These are phyloP conservation scores for Fusarium albosuccineum DNA, from an alignment of 2,329 filamentous ascomycete genomes.

Conservation along the genomic window DNA sequence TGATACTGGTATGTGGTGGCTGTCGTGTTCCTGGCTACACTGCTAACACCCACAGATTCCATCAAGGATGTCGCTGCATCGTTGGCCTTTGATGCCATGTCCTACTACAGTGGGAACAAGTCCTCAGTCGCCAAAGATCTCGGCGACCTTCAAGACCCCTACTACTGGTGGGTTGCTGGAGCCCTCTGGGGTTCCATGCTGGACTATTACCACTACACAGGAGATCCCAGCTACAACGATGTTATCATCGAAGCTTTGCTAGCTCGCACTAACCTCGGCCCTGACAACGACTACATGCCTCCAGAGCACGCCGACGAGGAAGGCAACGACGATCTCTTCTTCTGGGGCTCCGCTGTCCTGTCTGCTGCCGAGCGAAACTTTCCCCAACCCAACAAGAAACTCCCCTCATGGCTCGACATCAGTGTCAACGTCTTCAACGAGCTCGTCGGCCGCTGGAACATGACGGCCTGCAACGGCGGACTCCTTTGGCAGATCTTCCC, in stretches of 20 bases:
- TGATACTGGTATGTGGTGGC: conserved; percentile 30
- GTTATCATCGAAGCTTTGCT: conserved; percentile 70
- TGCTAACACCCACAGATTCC: conserved; percentile 61
- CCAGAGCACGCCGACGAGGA: conserved; percentile 68
- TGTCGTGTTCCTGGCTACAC: background rate
- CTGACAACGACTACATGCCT: conserved; percentile 71
- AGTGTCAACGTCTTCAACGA: conserved; percentile 79
- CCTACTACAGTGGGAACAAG: conserved; percentile 73
- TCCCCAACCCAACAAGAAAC: conserved; percentile 67
- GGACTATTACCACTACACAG: conserved; percentile 77
- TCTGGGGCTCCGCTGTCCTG: conserved; percentile 78
- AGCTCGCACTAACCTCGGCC: conserved; percentile 67
- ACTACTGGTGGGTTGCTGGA: conserved; percentile 78
- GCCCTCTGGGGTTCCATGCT: conserved; percentile 76
- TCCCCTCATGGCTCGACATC: conserved; percentile 76
- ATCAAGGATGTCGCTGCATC: conserved; percentile 72
- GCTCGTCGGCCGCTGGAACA: conserved; percentile 78
- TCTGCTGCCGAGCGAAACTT: conserved; percentile 77
- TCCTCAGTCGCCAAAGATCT: conserved; percentile 66
- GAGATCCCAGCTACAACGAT: conserved; percentile 72
- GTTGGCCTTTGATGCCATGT: conserved; percentile 71
- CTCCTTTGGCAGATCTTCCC: conserved; percentile 86
- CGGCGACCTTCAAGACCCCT: conserved; percentile 73
- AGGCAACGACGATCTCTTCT: conserved; percentile 81
- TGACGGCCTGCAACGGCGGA: conserved; percentile 75